phyloP scores from a whole-genome alignment of 164 flowering plant genomes.

The Cinnamomum micranthum region DNA sequence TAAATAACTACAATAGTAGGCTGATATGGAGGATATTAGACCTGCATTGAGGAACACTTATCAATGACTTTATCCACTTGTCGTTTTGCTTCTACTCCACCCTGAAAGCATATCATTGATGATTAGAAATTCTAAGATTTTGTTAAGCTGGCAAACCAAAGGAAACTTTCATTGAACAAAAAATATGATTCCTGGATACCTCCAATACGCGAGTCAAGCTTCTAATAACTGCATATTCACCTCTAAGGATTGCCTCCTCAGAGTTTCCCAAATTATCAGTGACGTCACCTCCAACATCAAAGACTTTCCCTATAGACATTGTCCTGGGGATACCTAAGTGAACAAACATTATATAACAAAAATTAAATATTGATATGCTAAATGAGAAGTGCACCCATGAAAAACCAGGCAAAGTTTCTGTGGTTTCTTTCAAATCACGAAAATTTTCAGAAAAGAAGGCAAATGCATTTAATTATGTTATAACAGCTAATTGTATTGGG shows the following conservation, averaged over 20 bases:
- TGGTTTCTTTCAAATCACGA: neutral
- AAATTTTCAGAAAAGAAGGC: neutral
- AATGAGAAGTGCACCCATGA: neutral
- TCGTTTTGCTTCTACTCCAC: conserved; percentile 95
- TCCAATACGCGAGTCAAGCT: conserved; percentile 76
- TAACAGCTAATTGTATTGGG: neutral
- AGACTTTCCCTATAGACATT: conserved; percentile 72
- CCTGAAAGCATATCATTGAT: conserved; percentile 40
- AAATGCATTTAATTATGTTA: neutral
- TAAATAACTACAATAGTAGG: too few relatives aligned
- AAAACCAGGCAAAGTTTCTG: neutral
- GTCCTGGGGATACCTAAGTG: conserved; percentile 71
- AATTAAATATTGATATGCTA: neutral
- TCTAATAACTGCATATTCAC: conserved; percentile 92
- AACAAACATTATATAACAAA: neutral
- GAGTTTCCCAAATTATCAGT: conserved; percentile 62
- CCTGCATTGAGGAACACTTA: conserved; percentile 98
- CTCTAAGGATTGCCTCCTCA: conserved; percentile 89
- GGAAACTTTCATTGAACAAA: neutral
- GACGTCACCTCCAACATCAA: conserved; percentile 43
- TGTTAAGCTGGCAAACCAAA: neutral
- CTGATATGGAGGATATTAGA: conserved; percentile 7
- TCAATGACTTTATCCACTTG: conserved; percentile 98
- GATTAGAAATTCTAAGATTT: neutral
- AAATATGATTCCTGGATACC: conserved; percentile 18